These are phyloP conservation scores for Scolecobasidium constrictum DNA, from an alignment of 2,329 filamentous ascomycete genomes.

Conservation along the genomic window DNA sequence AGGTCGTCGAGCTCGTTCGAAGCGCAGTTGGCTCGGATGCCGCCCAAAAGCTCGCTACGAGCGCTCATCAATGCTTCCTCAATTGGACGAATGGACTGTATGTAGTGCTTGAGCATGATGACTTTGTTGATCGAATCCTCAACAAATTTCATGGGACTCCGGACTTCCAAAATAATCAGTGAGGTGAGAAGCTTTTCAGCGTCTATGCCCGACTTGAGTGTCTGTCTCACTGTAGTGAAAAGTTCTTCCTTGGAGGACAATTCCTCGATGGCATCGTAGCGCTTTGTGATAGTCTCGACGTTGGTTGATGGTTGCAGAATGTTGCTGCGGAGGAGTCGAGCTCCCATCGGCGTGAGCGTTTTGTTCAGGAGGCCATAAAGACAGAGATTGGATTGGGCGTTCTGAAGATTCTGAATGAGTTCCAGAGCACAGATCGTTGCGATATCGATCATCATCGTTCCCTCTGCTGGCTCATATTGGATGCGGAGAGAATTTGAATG, in stretches of 20 bases:
- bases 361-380: constrained; percentile 79
- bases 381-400: constrained; percentile 67
- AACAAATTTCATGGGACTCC: constrained; percentile 53
- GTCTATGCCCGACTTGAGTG: constrained; percentile 65
- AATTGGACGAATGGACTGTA: constrained; percentile 55
- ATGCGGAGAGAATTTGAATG: constrained; percentile 72
- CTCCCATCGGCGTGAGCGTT: constrained; percentile 80
- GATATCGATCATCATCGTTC: constrained; percentile 92
- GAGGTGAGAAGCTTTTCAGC: constrained; percentile 69
- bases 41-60: constrained; percentile 51
- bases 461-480: constrained; percentile 76
- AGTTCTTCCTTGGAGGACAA: constrained; percentile 72
- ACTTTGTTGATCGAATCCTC: constrained; percentile 81
- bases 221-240: constrained; percentile 66
- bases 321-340: constrained; percentile 70
- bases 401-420: constrained; percentile 76
- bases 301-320: constrained; percentile 82
- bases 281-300: constrained; percentile 51
- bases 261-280: constrained; percentile 78
- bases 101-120: constrained; percentile 75
- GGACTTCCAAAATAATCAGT: constrained; percentile 64
- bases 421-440: constrained; percentile 81
- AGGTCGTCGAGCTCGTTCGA: constrained; percentile 51
- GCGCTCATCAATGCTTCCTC: constrained; percentile 57
- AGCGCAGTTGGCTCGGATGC: constrained; percentile 60